phyloP scores from a whole-genome alignment of 345 rosid species.

The Syzygium jambos region DNA sequence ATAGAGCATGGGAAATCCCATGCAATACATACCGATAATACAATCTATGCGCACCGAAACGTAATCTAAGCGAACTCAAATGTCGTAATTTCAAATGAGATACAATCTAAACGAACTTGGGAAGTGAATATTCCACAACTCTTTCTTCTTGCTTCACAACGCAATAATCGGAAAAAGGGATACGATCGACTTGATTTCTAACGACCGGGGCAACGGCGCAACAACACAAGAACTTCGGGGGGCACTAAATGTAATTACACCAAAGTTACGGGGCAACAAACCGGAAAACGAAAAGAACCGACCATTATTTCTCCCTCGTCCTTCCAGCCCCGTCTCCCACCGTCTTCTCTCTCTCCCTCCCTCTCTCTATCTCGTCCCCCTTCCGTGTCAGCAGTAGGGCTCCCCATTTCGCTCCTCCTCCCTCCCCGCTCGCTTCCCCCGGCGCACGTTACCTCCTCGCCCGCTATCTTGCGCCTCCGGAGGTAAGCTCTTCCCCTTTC shows the following conservation, averaged over 20 bases:
- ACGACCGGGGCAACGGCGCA: not conserved
- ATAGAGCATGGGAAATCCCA: not conserved
- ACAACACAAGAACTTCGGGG: not conserved
- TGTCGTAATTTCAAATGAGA: not conserved
- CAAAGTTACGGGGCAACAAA: not conserved
- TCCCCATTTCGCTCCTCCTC: not conserved
- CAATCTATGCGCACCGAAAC: not conserved
- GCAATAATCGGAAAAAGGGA: not conserved
- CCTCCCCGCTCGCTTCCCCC: not conserved
- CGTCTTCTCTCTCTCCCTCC: not conserved
- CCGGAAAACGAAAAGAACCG: not conserved
- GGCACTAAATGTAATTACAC: not conserved
- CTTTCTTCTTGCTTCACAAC: not conserved
- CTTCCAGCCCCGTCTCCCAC: not conserved
- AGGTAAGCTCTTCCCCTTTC: conserved; percentile 5
- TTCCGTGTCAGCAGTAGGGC: not conserved
- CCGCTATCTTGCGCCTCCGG: not conserved
- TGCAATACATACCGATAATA: not conserved
- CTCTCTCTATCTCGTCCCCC: not conserved
- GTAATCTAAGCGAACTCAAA: not conserved
- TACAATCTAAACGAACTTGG: not conserved
- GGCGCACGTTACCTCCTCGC: conserved; percentile 6
- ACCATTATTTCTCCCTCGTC: not conserved
- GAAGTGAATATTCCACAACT: not conserved
- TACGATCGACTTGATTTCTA: not conserved